phyloP scores from a whole-genome alignment of 2,329 filamentous ascomycete species.

The Didymella pinodella region DNA sequence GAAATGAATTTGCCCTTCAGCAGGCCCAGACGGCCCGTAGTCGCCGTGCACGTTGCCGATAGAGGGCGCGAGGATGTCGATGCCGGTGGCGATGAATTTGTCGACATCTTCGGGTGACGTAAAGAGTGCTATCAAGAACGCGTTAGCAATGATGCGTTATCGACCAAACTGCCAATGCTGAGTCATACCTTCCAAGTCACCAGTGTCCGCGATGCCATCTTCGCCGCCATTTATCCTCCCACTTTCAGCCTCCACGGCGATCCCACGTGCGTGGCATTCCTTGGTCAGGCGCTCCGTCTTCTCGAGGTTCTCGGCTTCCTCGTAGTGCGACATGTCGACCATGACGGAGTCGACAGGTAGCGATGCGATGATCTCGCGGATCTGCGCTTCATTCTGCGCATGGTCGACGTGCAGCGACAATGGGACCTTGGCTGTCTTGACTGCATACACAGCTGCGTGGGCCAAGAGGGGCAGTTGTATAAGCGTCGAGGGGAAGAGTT shows the following conservation, averaged over 20 bases:
- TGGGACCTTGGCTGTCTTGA: slow-evolving; percentile 53
- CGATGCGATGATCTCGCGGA: slow-evolving; percentile 54
- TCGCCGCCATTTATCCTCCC: slow-evolving; percentile 76
- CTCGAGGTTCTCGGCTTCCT: slow-evolving; percentile 73
- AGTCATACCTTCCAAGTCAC: slow-evolving; percentile 62
- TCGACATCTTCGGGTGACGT: slow-evolving; percentile 73
- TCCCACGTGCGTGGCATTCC: slow-evolving; percentile 69
- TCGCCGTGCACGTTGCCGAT: slow-evolving; percentile 79
- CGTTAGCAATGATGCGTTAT: no score
- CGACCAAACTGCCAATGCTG: background rate
- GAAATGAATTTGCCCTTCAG: slow-evolving; percentile 44
- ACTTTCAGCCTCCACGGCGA: slow-evolving; percentile 74
- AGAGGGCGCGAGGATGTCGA: slow-evolving; percentile 76
- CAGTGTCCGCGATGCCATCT: slow-evolving; percentile 75
- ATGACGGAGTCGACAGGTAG: slow-evolving; percentile 74
- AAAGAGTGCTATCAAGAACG: slow-evolving; percentile 53
- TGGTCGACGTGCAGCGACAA: slow-evolving; percentile 59
- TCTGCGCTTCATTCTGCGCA: slow-evolving; percentile 55
- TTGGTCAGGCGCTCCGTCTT: slow-evolving; percentile 67
- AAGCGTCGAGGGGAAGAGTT: slow-evolving; percentile 67
- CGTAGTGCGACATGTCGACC: slow-evolving; percentile 78
- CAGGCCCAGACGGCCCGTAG: slow-evolving; percentile 68
- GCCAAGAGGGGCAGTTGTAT: slow-evolving; percentile 65
- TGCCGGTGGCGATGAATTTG: slow-evolving; percentile 73
- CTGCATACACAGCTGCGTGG: slow-evolving; percentile 54